A percentile compares a stretch with the other conserved stretches of the same genome.
Conservation (phyloP, 2,329 filamentous ascomycete species). For the Cladophialophora bantiana region DNA sequence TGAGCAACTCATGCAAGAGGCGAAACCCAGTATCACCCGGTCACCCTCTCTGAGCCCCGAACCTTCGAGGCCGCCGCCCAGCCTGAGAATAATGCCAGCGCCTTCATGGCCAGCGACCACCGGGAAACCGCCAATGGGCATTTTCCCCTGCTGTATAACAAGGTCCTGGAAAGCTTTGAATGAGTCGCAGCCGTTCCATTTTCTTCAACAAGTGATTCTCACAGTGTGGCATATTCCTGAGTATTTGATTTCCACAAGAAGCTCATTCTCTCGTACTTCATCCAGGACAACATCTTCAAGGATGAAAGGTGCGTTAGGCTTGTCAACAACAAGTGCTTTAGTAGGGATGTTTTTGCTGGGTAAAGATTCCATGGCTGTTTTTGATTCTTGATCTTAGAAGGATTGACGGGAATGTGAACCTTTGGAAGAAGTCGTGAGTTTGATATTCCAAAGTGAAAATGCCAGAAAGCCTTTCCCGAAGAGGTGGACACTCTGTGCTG, state of each 20-base stretch:
- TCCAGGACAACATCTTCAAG: slow-evolving; percentile 64
- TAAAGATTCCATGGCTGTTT: no score
- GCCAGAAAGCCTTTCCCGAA: no score
- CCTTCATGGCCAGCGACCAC: slow-evolving; percentile 63
- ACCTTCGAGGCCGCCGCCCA: slow-evolving; percentile 58
- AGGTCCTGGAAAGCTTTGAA: slow-evolving; percentile 38
- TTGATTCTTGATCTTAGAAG: no score
- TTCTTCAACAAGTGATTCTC: slow-evolving; percentile 52
- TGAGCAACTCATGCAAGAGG: slow-evolving; percentile 29
- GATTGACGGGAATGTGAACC: no score
- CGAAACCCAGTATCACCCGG: slow-evolving; percentile 70
- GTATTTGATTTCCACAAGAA: slow-evolving; percentile 88
- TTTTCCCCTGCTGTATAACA: slow-evolving; percentile 36
- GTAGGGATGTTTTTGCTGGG: slow-evolving; percentile 21
- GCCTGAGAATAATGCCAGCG: slow-evolving; percentile 58
- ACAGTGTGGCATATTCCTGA: slow-evolving; percentile 88
- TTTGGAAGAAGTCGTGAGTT: no score
- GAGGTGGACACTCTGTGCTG: no score
- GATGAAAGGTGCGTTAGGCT: slow-evolving; percentile 70
- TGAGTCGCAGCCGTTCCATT: background rate
- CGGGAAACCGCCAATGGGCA: slow-evolving; percentile 65
- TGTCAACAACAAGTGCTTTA: slow-evolving; percentile 79
- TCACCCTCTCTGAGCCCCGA: slow-evolving; percentile 80
- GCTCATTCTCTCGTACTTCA: slow-evolving; percentile 85
- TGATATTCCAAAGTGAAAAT: no score